Evolutionary conservation across 352 stramenopile species (phyloP), one percentile per base, ranked within the genome.

Genomic region (Sclerospora graminicola): DNA sequence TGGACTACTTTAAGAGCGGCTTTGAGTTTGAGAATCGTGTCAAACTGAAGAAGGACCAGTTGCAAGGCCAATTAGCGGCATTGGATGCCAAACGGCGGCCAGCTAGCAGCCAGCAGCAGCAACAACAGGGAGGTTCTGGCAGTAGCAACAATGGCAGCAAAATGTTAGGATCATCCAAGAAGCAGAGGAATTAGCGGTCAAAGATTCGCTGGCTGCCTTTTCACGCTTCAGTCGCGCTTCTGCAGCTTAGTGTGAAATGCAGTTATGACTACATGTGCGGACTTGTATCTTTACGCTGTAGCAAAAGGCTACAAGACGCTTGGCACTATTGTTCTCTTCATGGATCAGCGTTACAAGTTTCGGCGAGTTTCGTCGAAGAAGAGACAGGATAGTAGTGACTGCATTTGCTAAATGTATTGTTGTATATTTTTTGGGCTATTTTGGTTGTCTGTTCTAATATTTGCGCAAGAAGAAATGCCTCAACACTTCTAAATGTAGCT

Each of bases 1-100:
- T 94, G 6, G 82, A 94, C 47, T 94, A 94, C 66, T 94, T 94
- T 41, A 94, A 94, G 65, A 89, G 80, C 59, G 82, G 82, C 51
- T 91, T 90, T 51, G 80, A 92, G 65, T 94, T 94, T 51, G 79
- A 94, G 55, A 90, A 89, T 53, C 82, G 79, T 45, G 82, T 94
- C 27, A 89, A 90, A 52, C 63, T 92, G 38, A 94, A 94, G 66
- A 88, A 89, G 41, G 78, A 94, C 43, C 82, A 94, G 27, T 53
- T 94, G 30, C 78, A 93, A 59, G 81, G 81, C 8, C 80, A 92
- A 47, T 45, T 92, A 41, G 77, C 75, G 13, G 67, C 81, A 21
- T 66, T 90, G 43, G 81, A 92, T 37, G 66, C 63, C 49, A 89
- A 89, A 62, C 78, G 78, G 43, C 72, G 74, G 44, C 57, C 66